A percentile compares a stretch with the other conserved stretches of the same genome.
Conservation (phyloP, 2,329 filamentous ascomycete genomes). For the Lecanicillium sp. region DNA sequence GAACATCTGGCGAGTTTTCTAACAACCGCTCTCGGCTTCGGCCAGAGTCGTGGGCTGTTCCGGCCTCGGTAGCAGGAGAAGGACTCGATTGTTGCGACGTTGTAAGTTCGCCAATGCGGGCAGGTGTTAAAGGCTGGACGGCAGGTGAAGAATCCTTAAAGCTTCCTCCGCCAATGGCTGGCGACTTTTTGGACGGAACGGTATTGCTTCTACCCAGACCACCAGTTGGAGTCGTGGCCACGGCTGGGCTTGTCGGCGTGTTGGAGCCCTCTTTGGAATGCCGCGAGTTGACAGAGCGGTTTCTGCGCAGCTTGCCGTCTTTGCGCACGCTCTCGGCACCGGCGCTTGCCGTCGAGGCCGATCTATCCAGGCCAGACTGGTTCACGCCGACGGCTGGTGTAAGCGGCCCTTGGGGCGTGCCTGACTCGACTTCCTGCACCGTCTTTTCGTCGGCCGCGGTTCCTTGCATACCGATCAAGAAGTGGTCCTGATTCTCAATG, state of each 20-base stretch:
- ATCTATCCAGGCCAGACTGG: conserved; percentile 53
- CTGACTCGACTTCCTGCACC: conserved; percentile 57
- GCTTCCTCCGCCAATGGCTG: conserved; percentile 58
- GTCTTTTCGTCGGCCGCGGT: conserved; percentile 90
- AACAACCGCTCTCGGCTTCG: conserved; percentile 42
- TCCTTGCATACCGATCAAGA: conserved; percentile 95
- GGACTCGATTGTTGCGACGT: conserved; percentile 3
- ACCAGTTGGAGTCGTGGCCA: conserved; percentile 45
- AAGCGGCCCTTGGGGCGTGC: conserved; percentile 41
- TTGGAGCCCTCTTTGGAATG: conserved; percentile 69
- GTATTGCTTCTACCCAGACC: conserved; percentile 70
- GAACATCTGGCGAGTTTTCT: conserved; percentile 29
- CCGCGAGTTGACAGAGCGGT: conserved; percentile 87
- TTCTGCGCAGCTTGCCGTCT: conserved; percentile 71
- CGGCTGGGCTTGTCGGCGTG: conserved; percentile 57
- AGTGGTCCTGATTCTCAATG: conserved; percentile 97
- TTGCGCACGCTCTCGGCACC: conserved; percentile 80
- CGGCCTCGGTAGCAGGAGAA: neutral
- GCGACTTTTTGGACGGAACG: conserved; percentile 82
- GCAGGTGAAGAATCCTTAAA: conserved; percentile 38
- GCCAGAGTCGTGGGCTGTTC: conserved; percentile 15
- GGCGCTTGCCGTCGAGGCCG: conserved; percentile 80
- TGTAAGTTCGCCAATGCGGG: conserved; percentile 15
- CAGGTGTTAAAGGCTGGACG: conserved; percentile 29
- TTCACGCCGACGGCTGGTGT: conserved; percentile 38